Base-by-base conservation (phyloP, 345 rosid genomes). In the Aethionema arabicum region DNA sequence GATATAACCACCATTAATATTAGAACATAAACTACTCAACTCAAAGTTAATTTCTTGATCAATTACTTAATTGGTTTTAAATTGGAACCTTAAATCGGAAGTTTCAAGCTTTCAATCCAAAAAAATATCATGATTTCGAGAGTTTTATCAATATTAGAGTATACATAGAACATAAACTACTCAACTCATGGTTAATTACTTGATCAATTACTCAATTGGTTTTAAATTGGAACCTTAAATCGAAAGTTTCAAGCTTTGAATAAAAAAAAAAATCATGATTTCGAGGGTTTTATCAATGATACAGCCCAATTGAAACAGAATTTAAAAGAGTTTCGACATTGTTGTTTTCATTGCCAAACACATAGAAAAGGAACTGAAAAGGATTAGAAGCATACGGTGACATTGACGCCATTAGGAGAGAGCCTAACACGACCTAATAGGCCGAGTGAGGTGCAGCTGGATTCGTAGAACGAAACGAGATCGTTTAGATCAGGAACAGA, bases 381-480 rank as follows among this genome's bases (percentile, higher is more conserved):
- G 50, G 43, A 72, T 72, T 4, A 35, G 56, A 61, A 64, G 74
- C 73, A 42, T 80, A 88, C 98, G 21, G 96, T 92, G 80, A 88
- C 96, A 54, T 89, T 92, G 74, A 92, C 96, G 66, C 96, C 96
- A 32, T 77, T 63, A 48, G 83, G 42, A 41, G 96, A 87, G 80
- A 92, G 69, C 41, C 98, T 88, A 64, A 87, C 86, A 7, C 95
- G 91, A 68, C 98, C 96, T 52, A 87, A 90, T 45, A 92, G 85
- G 47, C 75, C 69, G 46, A 87, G 85, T 13, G 83, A 76, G 75
- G 45, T 69, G 87, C 96, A 92, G 66, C 74, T 87, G n/a, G 86
- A 80, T n/a, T 81, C 71, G 74, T 85, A 93, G 77, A 84, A 87
- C 56, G 86, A 74, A 55, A 72, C 70, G 62, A 93, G 95, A 13